Base-by-base conservation (phyloP, 2,329 filamentous ascomycete genomes). In the Calonectria naviculata region DNA sequence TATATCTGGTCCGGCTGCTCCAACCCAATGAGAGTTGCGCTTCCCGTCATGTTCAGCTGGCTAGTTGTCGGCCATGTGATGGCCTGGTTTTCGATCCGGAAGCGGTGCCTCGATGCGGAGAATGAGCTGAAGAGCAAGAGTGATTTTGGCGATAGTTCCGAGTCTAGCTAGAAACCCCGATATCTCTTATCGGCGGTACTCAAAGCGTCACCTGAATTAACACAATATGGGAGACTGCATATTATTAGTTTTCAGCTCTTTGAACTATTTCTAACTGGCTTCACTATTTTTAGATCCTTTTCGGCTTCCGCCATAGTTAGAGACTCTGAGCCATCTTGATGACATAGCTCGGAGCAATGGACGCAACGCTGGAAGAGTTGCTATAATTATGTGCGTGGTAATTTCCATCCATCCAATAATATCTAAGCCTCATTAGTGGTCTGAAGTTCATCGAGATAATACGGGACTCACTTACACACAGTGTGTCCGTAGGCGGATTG, bases 1-100 rank as follows among this genome's bases (percentile, higher is more conserved):
- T 78, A 85, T 17, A 83, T 86, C 6, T 87, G 85, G 84, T 83
- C 83, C 3, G 82, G 82, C n/a, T 86, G 85, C 12, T 80, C 82
- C 10, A 82, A 83, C 28, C 74, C 78, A 17, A 76, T 85, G 0
- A 79, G 82, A 34, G 78, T 81, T 34, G 80, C 83, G 1, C 78
- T 87, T 1, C 85, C 85, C 0, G 80, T 87, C 8, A 72, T 87
- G 6, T 87, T 87, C 47, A 68, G 82, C 0, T 85, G 81, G 79
- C 84, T 82, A 74, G 34, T 84, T n/a, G 71, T 76, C 0, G 78
- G 74, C 1, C 78, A 80, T 28, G 72, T 79, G 0, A 68, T 70
- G 0, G 68, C 72, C 0, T 78, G 70, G 46, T 79, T 79, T 13
- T 74, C 78, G 15, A 72, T 79, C 8, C 71, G 74, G 26, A 79